phyloP scores from a whole-genome alignment of 2,329 filamentous ascomycete genomes.

The Leptodontidium sp. region DNA sequence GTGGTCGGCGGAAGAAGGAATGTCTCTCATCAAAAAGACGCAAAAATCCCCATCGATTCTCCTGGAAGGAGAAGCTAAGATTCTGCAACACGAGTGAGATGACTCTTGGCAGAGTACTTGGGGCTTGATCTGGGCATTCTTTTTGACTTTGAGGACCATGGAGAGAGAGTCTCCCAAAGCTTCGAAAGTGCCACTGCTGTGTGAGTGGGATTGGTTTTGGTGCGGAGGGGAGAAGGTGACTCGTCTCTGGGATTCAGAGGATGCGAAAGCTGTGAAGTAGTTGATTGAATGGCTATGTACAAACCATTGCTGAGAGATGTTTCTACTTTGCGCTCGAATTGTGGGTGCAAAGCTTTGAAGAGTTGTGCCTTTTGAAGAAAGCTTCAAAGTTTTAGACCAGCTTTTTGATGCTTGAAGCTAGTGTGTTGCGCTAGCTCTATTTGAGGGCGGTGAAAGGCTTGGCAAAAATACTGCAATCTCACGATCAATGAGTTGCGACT shows the following conservation, averaged over 20 bases:
- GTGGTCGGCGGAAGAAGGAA: constrained; percentile 18
- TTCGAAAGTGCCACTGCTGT: constrained; percentile 82
- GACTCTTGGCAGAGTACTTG: constrained; percentile 85
- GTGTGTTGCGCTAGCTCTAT: neutral
- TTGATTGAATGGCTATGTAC: constrained; percentile 8
- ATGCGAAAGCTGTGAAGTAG: neutral
- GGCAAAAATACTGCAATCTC: neutral
- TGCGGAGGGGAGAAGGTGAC: neutral
- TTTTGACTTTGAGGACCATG: constrained; percentile 87
- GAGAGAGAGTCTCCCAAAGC: constrained; percentile 75
- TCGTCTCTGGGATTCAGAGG: neutral
- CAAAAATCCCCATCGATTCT: constrained; percentile 76
- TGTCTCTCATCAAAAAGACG: constrained; percentile 90
- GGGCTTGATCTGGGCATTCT: constrained; percentile 78
- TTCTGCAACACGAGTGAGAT: constrained; percentile 95
- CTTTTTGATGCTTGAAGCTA: constrained; percentile 20
- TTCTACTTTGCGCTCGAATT: neutral
- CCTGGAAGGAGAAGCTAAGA: constrained; percentile 62
- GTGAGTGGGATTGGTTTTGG: neutral
- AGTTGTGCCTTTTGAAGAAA: neutral
- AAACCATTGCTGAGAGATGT: constrained; percentile 7
- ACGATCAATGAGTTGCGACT: constrained; percentile 10
- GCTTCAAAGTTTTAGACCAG: constrained; percentile 9
- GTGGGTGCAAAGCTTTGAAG: neutral
- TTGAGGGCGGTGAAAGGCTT: neutral